Evolutionary conservation across 495 filamentous ascomycete species (phyloP).

Genomic region (Penicillium maclennaniae): DNA sequence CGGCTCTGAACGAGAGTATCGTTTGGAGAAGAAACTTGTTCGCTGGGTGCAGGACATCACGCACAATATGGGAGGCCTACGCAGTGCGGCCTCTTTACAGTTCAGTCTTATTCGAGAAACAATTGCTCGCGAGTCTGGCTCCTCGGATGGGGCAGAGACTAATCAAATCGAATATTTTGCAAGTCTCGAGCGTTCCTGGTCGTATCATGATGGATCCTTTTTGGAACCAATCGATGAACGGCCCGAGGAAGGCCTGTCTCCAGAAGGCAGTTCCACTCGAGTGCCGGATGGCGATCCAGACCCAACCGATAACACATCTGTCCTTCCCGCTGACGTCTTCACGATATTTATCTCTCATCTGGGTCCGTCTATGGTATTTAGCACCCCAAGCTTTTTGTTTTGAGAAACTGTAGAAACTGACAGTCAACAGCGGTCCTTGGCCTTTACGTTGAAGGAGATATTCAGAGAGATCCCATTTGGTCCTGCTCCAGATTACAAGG

Average conservation of each 20-base stretch:
- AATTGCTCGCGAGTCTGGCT: slow-evolving; percentile 20
- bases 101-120: slow-evolving; percentile 74
- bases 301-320: slow-evolving; percentile 13
- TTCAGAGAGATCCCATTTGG: slow-evolving; percentile 84
- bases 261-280: slow-evolving; percentile 19
- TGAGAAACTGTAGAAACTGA: slow-evolving; percentile 13
- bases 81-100: slow-evolving; percentile 85
- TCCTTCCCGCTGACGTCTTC: slow-evolving; percentile 75
- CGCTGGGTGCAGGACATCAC: slow-evolving; percentile 82
- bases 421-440: slow-evolving; percentile 66
- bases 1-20: slow-evolving; percentile 79
- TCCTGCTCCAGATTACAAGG: slow-evolving; percentile 55
- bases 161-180: slow-evolving; percentile 14
- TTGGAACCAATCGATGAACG: slow-evolving; percentile 65
- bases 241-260: slow-evolving; percentile 55
- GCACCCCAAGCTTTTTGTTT: neutral
- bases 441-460: slow-evolving; percentile 82
- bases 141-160: slow-evolving; percentile 6
- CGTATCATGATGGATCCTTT: slow-evolving; percentile 37
- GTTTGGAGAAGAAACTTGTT: slow-evolving; percentile 72
- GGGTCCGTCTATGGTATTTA: slow-evolving; percentile 79
- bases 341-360: slow-evolving; percentile 79
- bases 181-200: slow-evolving; percentile 31
- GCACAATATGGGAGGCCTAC: slow-evolving; percentile 86
- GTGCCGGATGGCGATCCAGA: slow-evolving; percentile 14